Conservation (phyloP, 139 green algal genomes). For the Asterochloris erici region DNA sequence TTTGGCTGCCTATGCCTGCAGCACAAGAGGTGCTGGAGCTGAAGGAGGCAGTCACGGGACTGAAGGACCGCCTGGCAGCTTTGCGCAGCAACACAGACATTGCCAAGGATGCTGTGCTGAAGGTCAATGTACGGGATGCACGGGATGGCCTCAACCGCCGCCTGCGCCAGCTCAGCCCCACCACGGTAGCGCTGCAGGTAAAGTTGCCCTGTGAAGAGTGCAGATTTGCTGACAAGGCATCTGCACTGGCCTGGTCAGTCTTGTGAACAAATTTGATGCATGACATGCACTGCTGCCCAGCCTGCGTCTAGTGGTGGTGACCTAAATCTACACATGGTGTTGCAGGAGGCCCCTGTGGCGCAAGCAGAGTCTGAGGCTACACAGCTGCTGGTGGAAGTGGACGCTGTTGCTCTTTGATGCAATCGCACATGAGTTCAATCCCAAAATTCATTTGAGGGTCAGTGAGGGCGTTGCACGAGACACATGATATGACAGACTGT, state of each 20-base stretch:
- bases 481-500: too few relatives aligned
- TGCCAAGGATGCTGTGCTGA: constrained; percentile 33
- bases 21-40: constrained; percentile 57
- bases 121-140: constrained; percentile 49
- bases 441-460: too few relatives aligned
- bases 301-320: background rate
- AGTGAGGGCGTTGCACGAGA: too few relatives aligned
- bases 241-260: too few relatives aligned
- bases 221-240: background rate
- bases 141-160: constrained; percentile 47
- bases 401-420: background rate
- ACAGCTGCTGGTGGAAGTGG: constrained; percentile 10
- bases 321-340: background rate
- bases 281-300: background rate
- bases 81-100: constrained; percentile 45
- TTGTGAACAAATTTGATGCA: background rate
- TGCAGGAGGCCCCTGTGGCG: constrained; percentile 8
- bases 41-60: constrained; percentile 33
- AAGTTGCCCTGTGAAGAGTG: background rate
- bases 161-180: constrained; percentile 41
- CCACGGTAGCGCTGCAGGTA: background rate
- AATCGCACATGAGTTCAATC: too few relatives aligned
- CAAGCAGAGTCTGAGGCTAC: background rate
- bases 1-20: constrained; percentile 11
- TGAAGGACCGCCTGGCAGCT: constrained; percentile 42